Evolutionary conservation across 352 stramenopile genomes (phyloP).

Genomic region (Pythium plurisporium): DNA sequence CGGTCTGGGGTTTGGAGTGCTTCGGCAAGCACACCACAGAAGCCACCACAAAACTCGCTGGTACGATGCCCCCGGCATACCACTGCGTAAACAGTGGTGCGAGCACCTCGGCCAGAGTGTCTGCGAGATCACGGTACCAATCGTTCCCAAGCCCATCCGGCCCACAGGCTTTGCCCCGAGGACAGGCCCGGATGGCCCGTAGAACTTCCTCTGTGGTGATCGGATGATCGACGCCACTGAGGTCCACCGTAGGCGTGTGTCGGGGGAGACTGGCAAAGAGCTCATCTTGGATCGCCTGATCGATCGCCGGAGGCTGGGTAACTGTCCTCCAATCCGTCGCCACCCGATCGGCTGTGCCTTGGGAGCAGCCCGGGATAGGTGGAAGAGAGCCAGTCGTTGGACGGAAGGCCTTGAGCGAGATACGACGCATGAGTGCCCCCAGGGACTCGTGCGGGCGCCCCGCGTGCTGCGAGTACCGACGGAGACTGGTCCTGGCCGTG

Average conservation of each 20-base stretch:
- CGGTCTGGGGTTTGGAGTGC: not conserved
- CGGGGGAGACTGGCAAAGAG: not conserved
- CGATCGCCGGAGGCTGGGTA: not conserved
- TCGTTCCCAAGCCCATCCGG: conserved; percentile 9
- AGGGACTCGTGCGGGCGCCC: not conserved
- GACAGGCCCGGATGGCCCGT: not conserved
- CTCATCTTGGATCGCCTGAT: not conserved
- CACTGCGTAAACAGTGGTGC: not conserved
- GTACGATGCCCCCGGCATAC: not conserved
- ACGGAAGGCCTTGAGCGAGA: not conserved
- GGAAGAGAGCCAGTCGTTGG: too few species aligned
- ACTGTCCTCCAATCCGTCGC: not conserved
- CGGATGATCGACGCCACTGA: not conserved
- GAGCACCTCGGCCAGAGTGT: not conserved
- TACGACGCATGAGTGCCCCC: not conserved
- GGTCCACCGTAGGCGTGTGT: not conserved
- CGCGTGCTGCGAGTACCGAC: not conserved
- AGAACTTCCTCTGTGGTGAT: not conserved
- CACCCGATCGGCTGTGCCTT: not conserved
- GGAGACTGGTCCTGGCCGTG: not conserved
- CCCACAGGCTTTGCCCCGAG: conserved; percentile 1
- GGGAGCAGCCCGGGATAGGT: too few species aligned
- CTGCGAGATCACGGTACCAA: conserved; percentile 4
- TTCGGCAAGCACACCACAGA: conserved; percentile 3
- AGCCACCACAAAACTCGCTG: not conserved